Evolutionary conservation across 345 rosid species (phyloP).

Genomic region (Carallia pectinifolia): DNA sequence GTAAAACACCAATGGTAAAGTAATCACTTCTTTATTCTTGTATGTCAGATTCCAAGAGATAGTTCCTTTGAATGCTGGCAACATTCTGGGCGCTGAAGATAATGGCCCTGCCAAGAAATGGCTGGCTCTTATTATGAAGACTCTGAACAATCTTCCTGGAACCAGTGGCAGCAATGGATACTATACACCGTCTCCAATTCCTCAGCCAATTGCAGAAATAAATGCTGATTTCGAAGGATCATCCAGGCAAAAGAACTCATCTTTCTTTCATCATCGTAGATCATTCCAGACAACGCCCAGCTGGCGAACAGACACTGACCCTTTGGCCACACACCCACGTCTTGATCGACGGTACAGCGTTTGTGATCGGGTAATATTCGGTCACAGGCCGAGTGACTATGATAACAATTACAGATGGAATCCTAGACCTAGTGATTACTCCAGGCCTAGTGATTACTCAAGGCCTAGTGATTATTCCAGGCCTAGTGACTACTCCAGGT

Average conservation of each 20-base stretch:
- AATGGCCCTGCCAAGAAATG: constrained; percentile 98
- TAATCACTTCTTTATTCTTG: not conserved
- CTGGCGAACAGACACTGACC: constrained; percentile 83
- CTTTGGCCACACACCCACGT: constrained; percentile 58
- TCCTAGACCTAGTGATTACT: constrained; percentile 31
- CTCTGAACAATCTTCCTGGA: constrained; percentile 89
- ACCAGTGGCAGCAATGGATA: constrained; percentile 63
- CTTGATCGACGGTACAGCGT: constrained; percentile 87
- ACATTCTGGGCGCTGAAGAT: constrained; percentile 95
- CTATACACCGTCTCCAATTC: constrained; percentile 89
- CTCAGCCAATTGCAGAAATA: constrained; percentile 82
- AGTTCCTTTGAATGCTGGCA: constrained; percentile 96
- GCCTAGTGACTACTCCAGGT: constrained; percentile 86
- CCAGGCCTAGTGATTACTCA: constrained; percentile 72
- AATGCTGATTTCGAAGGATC: constrained; percentile 96
- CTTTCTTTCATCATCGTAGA: constrained; percentile 82
- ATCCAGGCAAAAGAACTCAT: constrained; percentile 71
- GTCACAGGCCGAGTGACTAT: constrained; percentile 76
- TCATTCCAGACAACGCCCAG: constrained; percentile 86
- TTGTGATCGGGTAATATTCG: constrained; percentile 84
- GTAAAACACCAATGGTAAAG: constrained; percentile 6
- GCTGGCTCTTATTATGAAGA: constrained; percentile 73
- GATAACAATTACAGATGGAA: constrained; percentile 55
- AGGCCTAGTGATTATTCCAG: constrained; percentile 87
- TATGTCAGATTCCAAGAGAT: constrained; percentile 87